Evolutionary conservation across 345 rosid species (phyloP).

Genomic region (Eucalyptus cloeziana): DNA sequence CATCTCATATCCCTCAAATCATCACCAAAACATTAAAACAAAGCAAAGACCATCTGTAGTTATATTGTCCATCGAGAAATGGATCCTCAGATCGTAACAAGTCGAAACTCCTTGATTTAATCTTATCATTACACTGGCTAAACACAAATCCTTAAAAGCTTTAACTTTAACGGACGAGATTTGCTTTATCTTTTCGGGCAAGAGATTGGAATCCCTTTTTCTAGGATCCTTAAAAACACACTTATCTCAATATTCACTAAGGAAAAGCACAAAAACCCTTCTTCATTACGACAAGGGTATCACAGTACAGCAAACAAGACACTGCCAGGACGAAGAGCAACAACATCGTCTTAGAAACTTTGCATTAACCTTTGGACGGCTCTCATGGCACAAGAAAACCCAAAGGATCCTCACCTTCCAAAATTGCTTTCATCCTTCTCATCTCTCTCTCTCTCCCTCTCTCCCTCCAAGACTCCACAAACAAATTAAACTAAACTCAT

Average conservation of each 20-base stretch:
- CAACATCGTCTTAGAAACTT: not conserved
- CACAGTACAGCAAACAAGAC: not conserved
- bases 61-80: not conserved
- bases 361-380: constrained; percentile 41
- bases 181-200: not conserved
- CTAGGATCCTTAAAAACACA: not conserved
- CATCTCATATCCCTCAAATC: not conserved
- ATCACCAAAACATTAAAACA: not conserved
- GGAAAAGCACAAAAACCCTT: not conserved
- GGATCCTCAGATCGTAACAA: not conserved
- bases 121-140: not conserved
- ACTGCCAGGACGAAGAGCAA: not conserved
- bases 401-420: constrained; percentile 5
- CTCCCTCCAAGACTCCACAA: not conserved
- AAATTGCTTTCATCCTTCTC: not conserved
- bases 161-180: not conserved
- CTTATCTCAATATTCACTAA: not conserved
- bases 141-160: not conserved
- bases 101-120: not conserved
- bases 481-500: not conserved
- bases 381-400: constrained; percentile 56
- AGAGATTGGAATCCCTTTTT: not conserved
- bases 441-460: not conserved
- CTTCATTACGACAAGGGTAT: not conserved
- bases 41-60: not conserved